A percentile compares a stretch with the other conserved stretches of the same genome.
These are phyloP conservation scores for Paecilomyces variotii DNA, from an alignment of 2,329 filamentous ascomycete genomes.

Conservation along the genomic window DNA sequence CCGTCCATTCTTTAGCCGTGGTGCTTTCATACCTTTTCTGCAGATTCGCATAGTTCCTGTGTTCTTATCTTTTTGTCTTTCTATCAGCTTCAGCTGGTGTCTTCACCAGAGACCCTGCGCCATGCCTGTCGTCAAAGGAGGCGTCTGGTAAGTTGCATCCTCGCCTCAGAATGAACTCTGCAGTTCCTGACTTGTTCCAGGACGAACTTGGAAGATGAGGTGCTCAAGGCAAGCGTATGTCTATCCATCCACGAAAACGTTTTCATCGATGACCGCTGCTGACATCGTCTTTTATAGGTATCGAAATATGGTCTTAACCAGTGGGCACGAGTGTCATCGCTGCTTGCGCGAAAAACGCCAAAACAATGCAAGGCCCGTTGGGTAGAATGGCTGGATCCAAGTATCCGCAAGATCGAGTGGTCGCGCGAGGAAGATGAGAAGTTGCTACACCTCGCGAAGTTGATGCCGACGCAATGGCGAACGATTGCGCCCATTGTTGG, in stretches of 20 bases:
- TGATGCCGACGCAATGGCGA: conserved; percentile 99
- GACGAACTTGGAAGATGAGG: conserved; percentile 79
- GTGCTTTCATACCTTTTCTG: not conserved
- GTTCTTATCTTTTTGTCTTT: not conserved
- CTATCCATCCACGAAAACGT: not conserved
- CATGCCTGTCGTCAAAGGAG: conserved; percentile 60
- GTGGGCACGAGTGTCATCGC: conserved; percentile 95
- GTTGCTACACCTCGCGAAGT: conserved; percentile 87
- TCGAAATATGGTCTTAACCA: conserved; percentile 95
- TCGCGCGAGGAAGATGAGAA: conserved; percentile 98
- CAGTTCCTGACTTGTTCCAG: conserved; percentile 19
- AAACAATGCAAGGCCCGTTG: conserved; percentile 99
- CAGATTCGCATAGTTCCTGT: not conserved
- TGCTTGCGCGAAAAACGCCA: conserved; percentile 92
- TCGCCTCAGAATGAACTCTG: not conserved
- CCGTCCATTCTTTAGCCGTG: not conserved
- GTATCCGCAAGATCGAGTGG: conserved; percentile 98
- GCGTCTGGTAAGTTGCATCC: conserved; percentile 44
- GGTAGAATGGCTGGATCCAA: conserved; percentile 96
- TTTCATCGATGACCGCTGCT: not conserved
- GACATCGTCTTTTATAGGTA: conserved; percentile 32
- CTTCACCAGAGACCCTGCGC: conserved; percentile 17
- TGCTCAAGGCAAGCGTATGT: conserved; percentile 76
- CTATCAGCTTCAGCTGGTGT: not conserved
- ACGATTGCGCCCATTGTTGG: conserved; percentile 96